These are phyloP conservation scores for Taphrina flavorubra DNA, from an alignment of 1,139 yeast species.

Conservation along the genomic window DNA sequence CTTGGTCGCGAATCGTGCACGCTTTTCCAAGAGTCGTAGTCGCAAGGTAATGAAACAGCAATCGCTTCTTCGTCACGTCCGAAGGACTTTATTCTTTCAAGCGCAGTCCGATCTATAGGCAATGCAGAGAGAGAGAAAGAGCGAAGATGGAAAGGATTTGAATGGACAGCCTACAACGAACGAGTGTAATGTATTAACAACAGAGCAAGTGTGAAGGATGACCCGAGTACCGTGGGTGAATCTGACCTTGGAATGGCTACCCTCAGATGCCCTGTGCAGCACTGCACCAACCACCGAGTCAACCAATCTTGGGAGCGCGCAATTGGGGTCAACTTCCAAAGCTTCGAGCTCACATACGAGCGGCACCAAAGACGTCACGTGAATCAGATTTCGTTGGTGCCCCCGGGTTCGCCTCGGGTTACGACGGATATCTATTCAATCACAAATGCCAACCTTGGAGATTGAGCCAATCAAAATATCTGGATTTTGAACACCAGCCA, in stretches of 20 bases:
- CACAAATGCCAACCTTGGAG: too few relatives aligned
- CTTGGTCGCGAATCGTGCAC: not conserved
- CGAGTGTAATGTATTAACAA: too few relatives aligned
- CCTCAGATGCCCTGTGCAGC: slow-evolving; percentile 7
- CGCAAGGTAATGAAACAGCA: not conserved
- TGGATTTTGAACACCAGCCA: too few relatives aligned
- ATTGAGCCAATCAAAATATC: too few relatives aligned
- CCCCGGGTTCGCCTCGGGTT: not conserved
- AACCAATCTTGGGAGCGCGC: slow-evolving; percentile 10
- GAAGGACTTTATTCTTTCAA: too few relatives aligned
- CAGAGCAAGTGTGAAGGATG: not conserved
- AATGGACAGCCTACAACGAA: too few relatives aligned
- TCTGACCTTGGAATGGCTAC: not conserved
- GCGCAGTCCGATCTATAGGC: too few relatives aligned
- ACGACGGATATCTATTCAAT: too few relatives aligned
- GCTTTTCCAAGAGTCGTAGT: not conserved
- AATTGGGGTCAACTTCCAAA: not conserved
- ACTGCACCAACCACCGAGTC: slow-evolving; percentile 8
- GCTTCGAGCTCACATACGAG: not conserved
- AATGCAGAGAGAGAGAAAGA: too few relatives aligned
- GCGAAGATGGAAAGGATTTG: too few relatives aligned
- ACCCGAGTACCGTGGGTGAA: not conserved
- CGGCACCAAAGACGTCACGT: slow-evolving; percentile 6
- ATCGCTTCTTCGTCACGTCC: not conserved
- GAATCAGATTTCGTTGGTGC: not conserved